Evolutionary conservation across 106 monocot genomes (phyloP), one percentile per base, ranked within the genome.

Genomic region (Gastrodia elata): DNA sequence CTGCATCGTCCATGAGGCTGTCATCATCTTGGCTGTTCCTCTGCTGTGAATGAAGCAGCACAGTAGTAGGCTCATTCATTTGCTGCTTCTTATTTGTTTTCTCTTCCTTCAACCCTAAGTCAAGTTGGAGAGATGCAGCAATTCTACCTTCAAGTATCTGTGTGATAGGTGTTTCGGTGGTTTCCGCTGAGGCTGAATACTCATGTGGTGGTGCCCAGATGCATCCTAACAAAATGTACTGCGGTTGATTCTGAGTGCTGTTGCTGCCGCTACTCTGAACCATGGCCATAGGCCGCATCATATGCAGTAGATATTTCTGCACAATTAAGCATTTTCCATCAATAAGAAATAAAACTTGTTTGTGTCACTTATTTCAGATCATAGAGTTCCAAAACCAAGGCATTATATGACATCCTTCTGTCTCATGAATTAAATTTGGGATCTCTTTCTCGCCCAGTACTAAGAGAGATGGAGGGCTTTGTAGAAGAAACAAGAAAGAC

Each of bases 261-360:
- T 13, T 37, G 64, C 65, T 55, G 72, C 49, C 32, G 64, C 65
- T 55, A 72, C 59, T 77, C 26, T 80, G 80, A 11, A 39, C 73
- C 33, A 74, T 46, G 1, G 70, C 30, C 57, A 16, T 71, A 11
- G 85, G 84, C 65, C 90, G 74, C 40, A 84, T 79, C 1, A 76
- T 84, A 71, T 94, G 94, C 24, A 94, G 68, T 4, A 90, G 85
- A 52, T 91, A 94, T 82, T 94, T 94, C 94, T 94, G 79, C 73
- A n/a, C 22, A 27, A 56, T 5, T 0, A 61, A 32, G 5, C 14
- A 13, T 61, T 61, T 6, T 58, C 0, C 28, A 28, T 61, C 0
- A 61, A 32, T 30, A 61, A 61, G 61, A 32, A 61, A 61, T n/a
- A n/a, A n/a, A n/a, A n/a, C n/a, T n/a, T n/a, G n/a, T n/a, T n/a